These are phyloP conservation scores for Vitis riparia DNA, from an alignment of 164 flowering plant species.

Conservation along the genomic window DNA sequence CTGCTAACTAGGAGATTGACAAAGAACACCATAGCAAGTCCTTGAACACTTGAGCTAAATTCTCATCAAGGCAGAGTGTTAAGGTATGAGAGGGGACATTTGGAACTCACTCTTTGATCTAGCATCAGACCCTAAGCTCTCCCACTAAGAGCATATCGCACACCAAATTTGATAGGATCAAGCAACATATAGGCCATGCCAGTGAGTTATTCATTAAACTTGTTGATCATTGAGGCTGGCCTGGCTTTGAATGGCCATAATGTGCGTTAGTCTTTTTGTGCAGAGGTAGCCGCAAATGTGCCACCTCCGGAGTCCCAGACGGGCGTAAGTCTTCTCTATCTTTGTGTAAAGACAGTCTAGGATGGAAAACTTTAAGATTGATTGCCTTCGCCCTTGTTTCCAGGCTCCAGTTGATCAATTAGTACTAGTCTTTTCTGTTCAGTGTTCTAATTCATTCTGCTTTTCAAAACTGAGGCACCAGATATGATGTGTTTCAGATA, in stretches of 20 bases:
- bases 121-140: slow-evolving; percentile 39
- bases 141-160: slow-evolving; percentile 43
- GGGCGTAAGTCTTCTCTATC: slow-evolving; percentile 39
- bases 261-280: slow-evolving; percentile 12
- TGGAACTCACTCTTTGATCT: slow-evolving; percentile 27
- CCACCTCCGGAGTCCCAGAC: slow-evolving; percentile 60
- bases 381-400: not conserved
- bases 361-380: not conserved
- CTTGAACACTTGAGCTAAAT: no score
- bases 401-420: not conserved
- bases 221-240: no score
- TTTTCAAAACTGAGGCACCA: no score
- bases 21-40: no score
- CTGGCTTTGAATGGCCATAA: slow-evolving; percentile 5
- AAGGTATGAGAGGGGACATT: no score
- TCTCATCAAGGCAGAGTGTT: not conserved
- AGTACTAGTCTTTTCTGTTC: no score
- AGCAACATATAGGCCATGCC: slow-evolving; percentile 53
- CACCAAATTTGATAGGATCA: slow-evolving; percentile 39
- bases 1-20: no score
- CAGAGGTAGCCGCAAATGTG: slow-evolving; percentile 68
- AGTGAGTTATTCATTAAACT: slow-evolving; percentile 40
- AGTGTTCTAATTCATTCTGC: no score
- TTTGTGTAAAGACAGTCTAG: not conserved
- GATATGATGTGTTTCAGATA: no score